phyloP scores from a whole-genome alignment of 2,329 filamentous ascomycete species.

The Paecilomyces formosus region DNA sequence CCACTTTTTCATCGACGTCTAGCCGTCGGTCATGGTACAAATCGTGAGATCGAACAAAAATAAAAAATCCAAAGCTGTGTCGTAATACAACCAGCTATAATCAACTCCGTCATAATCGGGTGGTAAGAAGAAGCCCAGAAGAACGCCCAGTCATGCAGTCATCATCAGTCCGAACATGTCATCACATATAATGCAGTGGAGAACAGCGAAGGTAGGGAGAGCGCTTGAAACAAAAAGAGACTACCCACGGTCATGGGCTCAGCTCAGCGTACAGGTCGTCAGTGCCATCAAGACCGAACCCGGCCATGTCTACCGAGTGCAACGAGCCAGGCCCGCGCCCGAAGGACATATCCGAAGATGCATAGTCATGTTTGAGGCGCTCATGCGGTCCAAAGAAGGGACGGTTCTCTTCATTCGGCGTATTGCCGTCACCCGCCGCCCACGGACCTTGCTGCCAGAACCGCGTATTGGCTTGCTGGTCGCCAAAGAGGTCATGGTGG shows the following conservation, averaged over 20 bases:
- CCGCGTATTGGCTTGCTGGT: slow-evolving; percentile 37
- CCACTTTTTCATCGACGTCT: not conserved
- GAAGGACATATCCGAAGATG: slow-evolving; percentile 36
- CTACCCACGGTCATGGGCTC: slow-evolving; percentile 24
- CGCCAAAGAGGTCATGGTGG: slow-evolving; percentile 37
- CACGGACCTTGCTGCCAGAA: slow-evolving; percentile 38
- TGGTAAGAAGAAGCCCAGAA: slow-evolving; percentile 8
- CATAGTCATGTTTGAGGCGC: slow-evolving; percentile 37
- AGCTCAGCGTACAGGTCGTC: slow-evolving; percentile 29
- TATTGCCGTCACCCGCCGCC: slow-evolving; percentile 34
- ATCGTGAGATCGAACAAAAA: slow-evolving; percentile 1
- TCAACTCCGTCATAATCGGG: slow-evolving; percentile 18
- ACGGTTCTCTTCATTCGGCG: slow-evolving; percentile 34
- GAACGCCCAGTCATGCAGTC: slow-evolving; percentile 36
- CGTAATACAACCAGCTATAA: slow-evolving; percentile 25
- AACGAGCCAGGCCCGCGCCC: slow-evolving; percentile 35
- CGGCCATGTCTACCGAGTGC: slow-evolving; percentile 39
- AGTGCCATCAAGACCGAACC: slow-evolving; percentile 32
- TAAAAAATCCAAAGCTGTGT: slow-evolving; percentile 33
- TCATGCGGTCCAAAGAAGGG: slow-evolving; percentile 38
- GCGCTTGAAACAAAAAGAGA: slow-evolving; percentile 1
- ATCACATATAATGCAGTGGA: slow-evolving; percentile 30
- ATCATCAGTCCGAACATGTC: slow-evolving; percentile 33
- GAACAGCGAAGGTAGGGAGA: slow-evolving; percentile 15
- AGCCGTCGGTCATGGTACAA: not conserved